Evolutionary conservation across 2,329 filamentous ascomycete genomes (phyloP), one percentile per base, ranked within the genome.

Genomic region (Pseudonectria foliicola): DNA sequence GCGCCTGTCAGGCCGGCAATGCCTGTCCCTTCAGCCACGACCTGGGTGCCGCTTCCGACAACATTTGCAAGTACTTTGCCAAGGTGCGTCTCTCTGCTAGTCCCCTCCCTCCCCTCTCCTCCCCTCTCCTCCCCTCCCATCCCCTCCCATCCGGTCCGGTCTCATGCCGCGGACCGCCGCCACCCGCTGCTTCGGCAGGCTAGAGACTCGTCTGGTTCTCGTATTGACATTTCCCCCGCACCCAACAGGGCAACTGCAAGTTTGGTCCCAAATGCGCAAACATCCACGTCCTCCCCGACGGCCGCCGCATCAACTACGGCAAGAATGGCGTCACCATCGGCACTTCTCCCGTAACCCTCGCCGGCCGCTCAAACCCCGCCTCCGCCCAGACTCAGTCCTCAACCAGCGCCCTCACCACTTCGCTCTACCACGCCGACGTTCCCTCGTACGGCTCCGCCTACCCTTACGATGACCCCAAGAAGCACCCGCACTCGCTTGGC

Each of bases 231-330:
- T 21, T 21, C 18, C 15, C 31, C 14, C 13, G 10, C 26, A 24
- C 10, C 8, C 12, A 10, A 25, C 37, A 95, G 87, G 92, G 92
- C 49, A 95, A 95, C 64, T 98, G 92, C 79, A 96, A 96, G 63
- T 98, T 96, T 60, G 92, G 92, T 43, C 85, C 87, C 45, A 96
- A 96, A 65, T 98, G 92, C 70, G 90, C 90, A 55, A 86, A 96
- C 56, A 86, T 93, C 46, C 92, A 98, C 63, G 84, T 96, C 54
- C 80, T 95, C 31, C 88, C 89, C 49, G 89, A 96, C 62, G 92
- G 92, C 40, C 81, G 87, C 52, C 79, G 90, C 57, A 86, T 96
- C 57, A 95, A 95, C 63, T 82, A 82, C 52, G 72, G 76, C 52
- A 80, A 79, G 57, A 77, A 77, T 53, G 75, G 75, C 66, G 84